phyloP scores from a whole-genome alignment of 1,284 basidiomycete genomes.

The Cryptococcus hybrid region DNA sequence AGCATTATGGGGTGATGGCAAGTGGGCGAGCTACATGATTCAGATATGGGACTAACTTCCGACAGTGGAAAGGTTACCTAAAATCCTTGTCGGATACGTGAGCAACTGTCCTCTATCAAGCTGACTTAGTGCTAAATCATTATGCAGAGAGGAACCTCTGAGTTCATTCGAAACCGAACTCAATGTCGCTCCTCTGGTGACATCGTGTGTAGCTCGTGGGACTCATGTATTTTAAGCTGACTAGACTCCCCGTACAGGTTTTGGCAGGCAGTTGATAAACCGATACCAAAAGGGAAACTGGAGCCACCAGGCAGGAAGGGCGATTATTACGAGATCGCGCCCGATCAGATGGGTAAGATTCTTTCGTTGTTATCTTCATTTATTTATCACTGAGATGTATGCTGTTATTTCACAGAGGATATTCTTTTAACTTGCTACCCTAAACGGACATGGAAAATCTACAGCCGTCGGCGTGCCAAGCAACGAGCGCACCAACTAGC shows the following conservation, averaged over 20 bases:
- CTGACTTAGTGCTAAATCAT: not conserved
- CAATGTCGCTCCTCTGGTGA: constrained; percentile 3
- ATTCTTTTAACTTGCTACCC: constrained; percentile 16
- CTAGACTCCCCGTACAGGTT: not conserved
- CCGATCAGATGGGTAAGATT: not conserved
- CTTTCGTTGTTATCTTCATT: not conserved
- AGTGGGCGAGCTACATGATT: not conserved
- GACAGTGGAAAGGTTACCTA: constrained; percentile 34
- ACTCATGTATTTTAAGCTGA: not conserved
- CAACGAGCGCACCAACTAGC: not conserved
- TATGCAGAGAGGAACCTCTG: constrained; percentile 18
- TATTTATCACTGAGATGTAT: not conserved
- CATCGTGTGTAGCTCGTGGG: constrained; percentile 13
- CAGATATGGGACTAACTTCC: not conserved
- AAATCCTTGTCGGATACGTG: constrained; percentile 32
- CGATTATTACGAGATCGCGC: too few species aligned
- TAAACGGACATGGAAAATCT: constrained; percentile 3
- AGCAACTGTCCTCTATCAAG: constrained; percentile 2
- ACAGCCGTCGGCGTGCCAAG: constrained; percentile 16
- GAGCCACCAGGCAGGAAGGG: too few species aligned
- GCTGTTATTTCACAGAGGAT: constrained; percentile 8
- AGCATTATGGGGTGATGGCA: constrained; percentile 36
- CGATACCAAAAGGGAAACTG: too few species aligned
- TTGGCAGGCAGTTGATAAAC: not conserved
- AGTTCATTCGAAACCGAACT: constrained; percentile 11